These are phyloP conservation scores for Exophiala bonariae DNA, from an alignment of 2,329 filamentous ascomycete genomes.

Conservation along the genomic window DNA sequence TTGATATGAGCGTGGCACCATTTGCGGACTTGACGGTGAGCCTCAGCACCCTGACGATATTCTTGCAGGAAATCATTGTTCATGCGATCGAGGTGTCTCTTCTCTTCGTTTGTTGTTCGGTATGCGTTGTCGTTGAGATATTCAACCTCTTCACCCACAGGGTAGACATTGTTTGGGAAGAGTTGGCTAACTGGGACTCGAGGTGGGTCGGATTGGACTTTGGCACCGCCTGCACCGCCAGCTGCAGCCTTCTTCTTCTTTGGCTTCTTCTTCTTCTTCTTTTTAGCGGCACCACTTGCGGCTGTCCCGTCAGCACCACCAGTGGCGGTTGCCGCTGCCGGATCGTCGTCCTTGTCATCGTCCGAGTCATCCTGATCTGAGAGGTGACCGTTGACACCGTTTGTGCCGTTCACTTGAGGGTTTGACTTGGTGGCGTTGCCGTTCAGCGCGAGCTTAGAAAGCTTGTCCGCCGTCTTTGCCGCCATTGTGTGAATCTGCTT, in stretches of 20 bases:
- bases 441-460: slow-evolving; percentile 31
- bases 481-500: slow-evolving; percentile 23
- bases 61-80: slow-evolving; percentile 77
- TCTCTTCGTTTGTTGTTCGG: slow-evolving; percentile 81
- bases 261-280: slow-evolving; percentile 82
- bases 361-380: slow-evolving; percentile 55
- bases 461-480: slow-evolving; percentile 28
- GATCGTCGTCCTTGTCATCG: slow-evolving; percentile 53
- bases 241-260: slow-evolving; percentile 57
- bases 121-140: slow-evolving; percentile 76
- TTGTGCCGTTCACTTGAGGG: slow-evolving; percentile 28
- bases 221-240: slow-evolving; percentile 54
- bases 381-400: slow-evolving; percentile 44
- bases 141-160: slow-evolving; percentile 74
- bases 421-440: slow-evolving; percentile 33
- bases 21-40: slow-evolving; percentile 83
- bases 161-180: slow-evolving; percentile 72
- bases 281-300: slow-evolving; percentile 54
- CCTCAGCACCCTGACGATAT: slow-evolving; percentile 81
- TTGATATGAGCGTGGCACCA: slow-evolving; percentile 79
- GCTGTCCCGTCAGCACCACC: slow-evolving; percentile 33
- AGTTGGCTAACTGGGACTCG: slow-evolving; percentile 71
- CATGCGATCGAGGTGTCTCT: slow-evolving; percentile 77
- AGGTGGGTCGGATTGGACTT: slow-evolving; percentile 74
- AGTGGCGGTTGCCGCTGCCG: slow-evolving; percentile 38